A percentile compares a stretch with the other conserved stretches of the same genome.
phyloP scores from a whole-genome alignment of 306 rosid species.

The Biancaea sappan region DNA sequence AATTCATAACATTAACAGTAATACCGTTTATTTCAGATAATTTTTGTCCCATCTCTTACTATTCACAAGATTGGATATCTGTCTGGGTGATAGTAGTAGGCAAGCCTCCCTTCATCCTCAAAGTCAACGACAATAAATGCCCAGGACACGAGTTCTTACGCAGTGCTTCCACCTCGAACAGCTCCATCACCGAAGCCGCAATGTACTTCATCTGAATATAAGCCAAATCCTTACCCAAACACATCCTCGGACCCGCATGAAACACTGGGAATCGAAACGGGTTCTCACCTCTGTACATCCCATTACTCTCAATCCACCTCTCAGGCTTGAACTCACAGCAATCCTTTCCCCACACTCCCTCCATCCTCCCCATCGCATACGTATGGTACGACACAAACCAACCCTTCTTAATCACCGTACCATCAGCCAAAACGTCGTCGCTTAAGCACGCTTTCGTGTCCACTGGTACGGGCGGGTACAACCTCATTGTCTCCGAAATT shows the following conservation, averaged over 20 bases:
- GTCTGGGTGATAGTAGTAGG: constrained; percentile 28
- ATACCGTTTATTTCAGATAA: too few relatives aligned
- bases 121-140: constrained; percentile 53
- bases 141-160: constrained; percentile 43
- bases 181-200: constrained; percentile 55
- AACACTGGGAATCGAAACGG: constrained; percentile 61
- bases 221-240: constrained; percentile 76
- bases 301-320: constrained; percentile 72
- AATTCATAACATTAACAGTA: too few relatives aligned
- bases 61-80: neutral
- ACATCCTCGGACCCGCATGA: constrained; percentile 73
- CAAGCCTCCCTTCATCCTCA: constrained; percentile 62
- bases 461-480: constrained; percentile 74
- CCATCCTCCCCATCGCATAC: constrained; percentile 84
- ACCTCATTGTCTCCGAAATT: constrained; percentile 56
- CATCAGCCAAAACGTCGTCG: constrained; percentile 70
- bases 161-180: constrained; percentile 42
- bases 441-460: constrained; percentile 45
- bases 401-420: constrained; percentile 44
- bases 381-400: constrained; percentile 66
- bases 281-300: constrained; percentile 44
- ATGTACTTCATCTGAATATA: constrained; percentile 84
- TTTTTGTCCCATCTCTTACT: too few relatives aligned
- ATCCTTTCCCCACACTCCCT: constrained; percentile 68
- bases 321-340: constrained; percentile 53